These are phyloP conservation scores for Aspergillus coremiiformis DNA, from an alignment of 495 filamentous ascomycete species.

Conservation along the genomic window DNA sequence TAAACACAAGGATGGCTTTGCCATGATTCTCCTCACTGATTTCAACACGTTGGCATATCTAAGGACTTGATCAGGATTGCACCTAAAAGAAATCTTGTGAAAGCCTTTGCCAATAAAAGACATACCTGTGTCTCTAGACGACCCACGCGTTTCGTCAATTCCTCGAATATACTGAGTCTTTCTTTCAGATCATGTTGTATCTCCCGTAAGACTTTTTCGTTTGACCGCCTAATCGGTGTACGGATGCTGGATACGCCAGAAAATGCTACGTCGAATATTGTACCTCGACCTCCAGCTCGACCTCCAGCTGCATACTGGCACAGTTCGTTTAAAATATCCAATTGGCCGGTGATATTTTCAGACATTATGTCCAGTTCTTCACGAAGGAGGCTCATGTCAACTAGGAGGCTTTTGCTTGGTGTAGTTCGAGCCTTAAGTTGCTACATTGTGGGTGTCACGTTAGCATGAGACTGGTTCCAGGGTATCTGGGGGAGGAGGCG, in stretches of 20 bases:
- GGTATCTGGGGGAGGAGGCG: too few relatives aligned
- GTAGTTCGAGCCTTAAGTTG: conserved; percentile 8
- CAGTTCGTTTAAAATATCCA: too few relatives aligned
- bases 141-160: conserved; percentile 1
- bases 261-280: too few relatives aligned
- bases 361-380: conserved; percentile 7
- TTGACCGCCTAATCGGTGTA: too few relatives aligned
- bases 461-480: too few relatives aligned
- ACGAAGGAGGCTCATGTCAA: conserved; percentile 8
- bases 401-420: conserved; percentile 6
- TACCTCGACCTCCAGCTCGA: too few relatives aligned
- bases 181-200: conserved; percentile 1
- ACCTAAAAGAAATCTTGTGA: too few relatives aligned
- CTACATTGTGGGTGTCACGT: neutral
- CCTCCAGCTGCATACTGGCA: too few relatives aligned
- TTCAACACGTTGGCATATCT: conserved; percentile 11
- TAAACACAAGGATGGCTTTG: conserved; percentile 32
- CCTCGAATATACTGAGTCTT: neutral
- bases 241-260: too few relatives aligned
- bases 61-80: neutral
- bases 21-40: conserved; percentile 16
- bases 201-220: neutral
- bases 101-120: too few relatives aligned
- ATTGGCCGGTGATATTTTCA: neutral
- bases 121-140: conserved; percentile 4